Evolutionary conservation across 2,329 filamentous ascomycete genomes (phyloP).

Genomic region (Microdochium paspali): DNA sequence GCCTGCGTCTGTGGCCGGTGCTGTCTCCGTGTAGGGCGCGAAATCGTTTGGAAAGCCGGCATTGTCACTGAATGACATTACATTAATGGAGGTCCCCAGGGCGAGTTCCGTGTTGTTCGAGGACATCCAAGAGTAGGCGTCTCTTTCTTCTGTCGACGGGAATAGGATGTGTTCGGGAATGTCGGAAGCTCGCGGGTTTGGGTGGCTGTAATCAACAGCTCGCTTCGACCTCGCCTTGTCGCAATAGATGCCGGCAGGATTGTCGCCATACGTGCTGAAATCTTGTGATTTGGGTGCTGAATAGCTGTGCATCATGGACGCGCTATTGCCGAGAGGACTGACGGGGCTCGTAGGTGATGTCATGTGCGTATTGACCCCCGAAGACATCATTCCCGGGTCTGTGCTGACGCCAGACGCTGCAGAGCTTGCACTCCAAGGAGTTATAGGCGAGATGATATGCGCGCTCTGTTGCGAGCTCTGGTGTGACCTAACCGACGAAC

Average conservation of each 20-base stretch:
- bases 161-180: constrained; percentile 11
- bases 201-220: not conserved
- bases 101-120: constrained; percentile 22
- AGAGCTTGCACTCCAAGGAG: constrained; percentile 26
- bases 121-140: constrained; percentile 20
- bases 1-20: constrained; percentile 15
- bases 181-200: not conserved
- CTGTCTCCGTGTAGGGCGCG: constrained; percentile 8
- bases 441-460: constrained; percentile 35
- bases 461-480: constrained; percentile 27
- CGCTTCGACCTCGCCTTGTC: not conserved
- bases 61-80: constrained; percentile 22
- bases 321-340: constrained; percentile 18
- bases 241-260: not conserved
- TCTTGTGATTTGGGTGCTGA: not conserved
- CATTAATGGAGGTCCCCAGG: constrained; percentile 23
- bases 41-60: constrained; percentile 1
- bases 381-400: constrained; percentile 25
- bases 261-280: constrained; percentile 9
- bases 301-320: constrained; percentile 6
- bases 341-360: constrained; percentile 34
- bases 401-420: constrained; percentile 11
- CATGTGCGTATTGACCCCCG: constrained; percentile 30
- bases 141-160: constrained; percentile 8
- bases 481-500: constrained; percentile 25